Percentiles rank a stretch among this genome's conserved stretches.
phyloP scores from a whole-genome alignment of 331 rosid genomes.

The Pyrus hybrid region DNA sequence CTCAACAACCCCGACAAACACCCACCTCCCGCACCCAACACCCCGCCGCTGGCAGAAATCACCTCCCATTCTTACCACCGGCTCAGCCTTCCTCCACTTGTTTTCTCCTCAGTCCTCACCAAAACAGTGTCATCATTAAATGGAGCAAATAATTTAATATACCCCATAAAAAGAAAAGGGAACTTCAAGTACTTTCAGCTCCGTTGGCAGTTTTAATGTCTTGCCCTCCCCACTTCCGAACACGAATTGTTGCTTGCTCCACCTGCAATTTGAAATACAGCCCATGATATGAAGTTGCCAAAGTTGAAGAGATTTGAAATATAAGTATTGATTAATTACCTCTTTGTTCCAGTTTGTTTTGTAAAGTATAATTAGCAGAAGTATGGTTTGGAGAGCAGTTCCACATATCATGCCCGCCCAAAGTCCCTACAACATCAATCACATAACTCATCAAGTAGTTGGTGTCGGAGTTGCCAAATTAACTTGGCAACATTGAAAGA shows the following conservation, averaged over 20 bases:
- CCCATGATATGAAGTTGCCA: neutral
- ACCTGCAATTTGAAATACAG: conserved; percentile 18
- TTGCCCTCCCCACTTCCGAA: conserved; percentile 15
- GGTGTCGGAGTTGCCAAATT: neutral
- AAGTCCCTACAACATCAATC: conserved; percentile 38
- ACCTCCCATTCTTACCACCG: no score
- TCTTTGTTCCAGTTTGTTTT: conserved; percentile 63
- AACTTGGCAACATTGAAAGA: neutral
- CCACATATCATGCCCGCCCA: conserved; percentile 71
- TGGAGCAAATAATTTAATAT: no score
- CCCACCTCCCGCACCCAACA: no score
- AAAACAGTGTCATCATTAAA: no score
- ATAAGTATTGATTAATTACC: conserved; percentile 13
- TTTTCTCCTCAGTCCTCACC: no score
- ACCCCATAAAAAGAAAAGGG: no score
- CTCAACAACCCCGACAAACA: no score
- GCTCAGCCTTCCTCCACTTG: no score
- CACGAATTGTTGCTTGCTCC: conserved; percentile 28
- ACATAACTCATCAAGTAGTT: neutral
- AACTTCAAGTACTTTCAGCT: neutral
- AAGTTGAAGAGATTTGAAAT: neutral
- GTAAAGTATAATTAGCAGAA: no score
- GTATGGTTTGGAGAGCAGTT: conserved; percentile 48
- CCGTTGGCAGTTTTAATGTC: neutral
- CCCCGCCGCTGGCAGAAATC: no score